Evolutionary conservation across 2,329 filamentous ascomycete species (phyloP), one percentile per base, ranked within the genome.

Genomic region (Corynespora cassiicola): DNA sequence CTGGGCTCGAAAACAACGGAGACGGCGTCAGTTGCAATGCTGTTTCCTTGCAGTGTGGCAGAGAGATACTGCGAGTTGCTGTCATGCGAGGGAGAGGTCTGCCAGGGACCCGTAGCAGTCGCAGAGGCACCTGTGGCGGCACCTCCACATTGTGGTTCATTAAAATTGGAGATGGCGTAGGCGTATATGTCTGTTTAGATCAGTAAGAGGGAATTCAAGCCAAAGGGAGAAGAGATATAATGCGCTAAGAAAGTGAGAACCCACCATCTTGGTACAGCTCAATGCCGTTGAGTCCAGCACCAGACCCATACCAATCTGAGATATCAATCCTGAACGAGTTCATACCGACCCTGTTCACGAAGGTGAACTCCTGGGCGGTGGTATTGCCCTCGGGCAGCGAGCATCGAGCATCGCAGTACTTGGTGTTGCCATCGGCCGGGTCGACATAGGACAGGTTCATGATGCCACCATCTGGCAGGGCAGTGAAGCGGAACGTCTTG

Each of bases 371-470:
- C 66, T 96, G 91, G 54, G 82, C 95, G 5, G 77, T 80, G 12
- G 76, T 71, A 57, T 89, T 82, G 59, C 84, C 76, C 44, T 74
- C 54, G 47, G 87, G 90, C 31, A 99, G 78, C n/a, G 91, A 88
- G 57, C 94, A 99, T 58, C 82, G 79, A 45, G 84, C 86, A 36
- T 91, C 90, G 71, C 94, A 99, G 40, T 80, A 84, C 19, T 75
- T 71, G 38, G 85, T 85, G 33, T 80, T 73, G 17, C 87, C 86
- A 2, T 82, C 24, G 65, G 74, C 16, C 10, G 87, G 85, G 59
- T 97, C 90, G 48, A 85, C 84, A 56, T 94, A 97, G 23, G 90
- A 95, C 61, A 99, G 79, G 69, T 97, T 96, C 84, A 99, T 88
- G 65, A 99, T 96, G 35, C 94, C 94, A 47, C 88, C 85, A 58